Evolutionary conservation across 2,329 filamentous ascomycete genomes (phyloP), one percentile per base, ranked within the genome.

Genomic region (Penicillium hesseltinei): DNA sequence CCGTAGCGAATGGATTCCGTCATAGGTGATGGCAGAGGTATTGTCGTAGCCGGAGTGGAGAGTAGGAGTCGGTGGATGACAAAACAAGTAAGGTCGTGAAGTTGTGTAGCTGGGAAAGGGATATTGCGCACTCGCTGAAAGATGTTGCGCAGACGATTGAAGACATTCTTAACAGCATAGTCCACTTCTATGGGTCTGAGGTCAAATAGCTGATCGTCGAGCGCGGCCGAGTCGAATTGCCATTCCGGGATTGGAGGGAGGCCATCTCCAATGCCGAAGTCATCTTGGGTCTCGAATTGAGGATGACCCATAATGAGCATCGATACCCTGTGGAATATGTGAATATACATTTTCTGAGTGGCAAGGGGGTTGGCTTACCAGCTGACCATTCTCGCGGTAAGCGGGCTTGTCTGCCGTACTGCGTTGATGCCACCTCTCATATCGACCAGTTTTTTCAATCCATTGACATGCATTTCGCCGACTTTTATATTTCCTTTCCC

Each of bases 31-130:
- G 57, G 48, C 4, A 23, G 35, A 1, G 51, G 3, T 3, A 55
- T 43, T 1, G 40, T 31, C 2, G 50, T 23, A 2, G 54, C 44
- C 0, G 60, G 47, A 3, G 35, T 35, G 13, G 59, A 59, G 8
- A 62, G 60, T 19, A 84, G 58, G 1, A 85, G 72, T 23, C 76
- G 75, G 57, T 85, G 82, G 0, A 84, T 68, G 23, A 81, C 77
- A 60, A 82, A 85, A 50, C 80, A 83, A 6, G 81, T 80, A 1
- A 85, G 70, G 54, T 85, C 83, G 56, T 85, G 83, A 0, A 85
- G 75, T 45, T 76, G 72, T 0, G 79, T 80, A 0, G 71, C 70
- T 1, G 77, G 60, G 5, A 69, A 61, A 3, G 62, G 59, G 25
- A 58, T 57, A 25, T 40, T 56, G 13, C 68, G 58, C 0, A 73